Evolutionary conservation across 495 filamentous ascomycete species (phyloP), one percentile per base, ranked within the genome.

Genomic region (Aspergillus ostianus): DNA sequence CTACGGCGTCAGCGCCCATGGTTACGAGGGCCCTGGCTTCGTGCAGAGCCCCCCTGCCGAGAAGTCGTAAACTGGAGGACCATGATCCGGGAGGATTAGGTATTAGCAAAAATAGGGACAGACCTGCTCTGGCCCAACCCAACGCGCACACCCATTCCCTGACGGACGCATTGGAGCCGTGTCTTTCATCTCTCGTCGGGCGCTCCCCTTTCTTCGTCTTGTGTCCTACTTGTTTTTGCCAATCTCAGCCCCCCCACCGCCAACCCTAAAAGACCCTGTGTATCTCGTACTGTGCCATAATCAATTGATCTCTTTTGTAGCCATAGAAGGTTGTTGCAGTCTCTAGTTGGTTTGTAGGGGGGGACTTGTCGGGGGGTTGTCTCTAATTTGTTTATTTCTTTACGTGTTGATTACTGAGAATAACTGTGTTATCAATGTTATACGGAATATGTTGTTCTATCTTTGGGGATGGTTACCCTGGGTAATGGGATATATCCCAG

Each of bases 1-100:
- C 75, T 91, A 90, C 63, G 93, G 93, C 79, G 70, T 94, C 75
- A 85, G 89, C 64, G 86, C 86, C 67, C 85, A 90, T 72, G 86
- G 85, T 59, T 96, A 97, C 78, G 77, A 77, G 60, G 92, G 92
- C 75, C 82, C 85, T 74, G 91, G 92, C 62, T 84, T 87, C 79
- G 85, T 96, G 48, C 93, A 97, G 79, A 91, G 87, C 76, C 62
- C 74, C 58, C 76, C 82, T 49, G 58, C 57, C 50, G 73, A 78
- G 69, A 76, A 76, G 72, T 68, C 66, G 71, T 76, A 76, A 61
- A 67, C 56, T 61, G 56, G 58, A 53, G 55, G 55, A 47, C 15
- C 49, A 60, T 57, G 57, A 69, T 64, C 55, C 65, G 60, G 67
- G 65, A 62, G 68, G 60, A 72, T 62, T 55, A 59, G 63, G 59